Base-by-base conservation (phyloP, 495 filamentous ascomycete genomes). In the Penicillium paradoxum region DNA sequence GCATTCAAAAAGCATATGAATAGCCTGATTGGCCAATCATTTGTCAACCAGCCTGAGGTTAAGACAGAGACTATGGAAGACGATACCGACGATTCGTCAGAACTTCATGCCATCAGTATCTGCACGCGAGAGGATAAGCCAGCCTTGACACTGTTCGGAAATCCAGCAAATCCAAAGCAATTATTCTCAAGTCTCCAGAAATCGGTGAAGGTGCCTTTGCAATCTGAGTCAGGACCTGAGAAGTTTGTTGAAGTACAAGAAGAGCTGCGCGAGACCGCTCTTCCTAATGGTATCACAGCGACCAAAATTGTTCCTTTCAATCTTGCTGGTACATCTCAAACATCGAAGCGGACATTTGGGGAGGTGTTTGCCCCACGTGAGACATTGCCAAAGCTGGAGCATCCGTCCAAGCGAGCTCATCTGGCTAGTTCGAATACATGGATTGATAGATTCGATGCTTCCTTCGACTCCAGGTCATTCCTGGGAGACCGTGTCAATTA, bases 181-280 rank as follows among this genome's bases (percentile, higher is more conserved):
- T 74, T 96, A 14, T 96, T 90, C 67, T 90, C 90, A 13, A 95
- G 90, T 67, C 70, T 91, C 22, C 85, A 86, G 56, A 79, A 80
- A 54, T 72, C 79, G 3, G 56, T 66, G 46, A 69, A 67, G 40
- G 62, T 72, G 36, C 58, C 61, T 11, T 47, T 70, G 18, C 61
- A 60, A 19, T 70, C 72, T 13, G 74, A 77, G n/a, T 56, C 66
- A 18, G 59, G 67, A 14, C 50, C 68, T 24, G 64, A 76, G 51
- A 76, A 78, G 45, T 72, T 73, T 15, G 69, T 74, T n/a, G 71
- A 74, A 37, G 70, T 74, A 22, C 67, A 73, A 39, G 62, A 70
- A 22, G 60, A 71, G 14, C 68, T 95, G 21, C 76, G 73, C 39
- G 88, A 90, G 49, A 75, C 68, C 13, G 76, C 72, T 13, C 66